Evolutionary conservation across 2,329 filamentous ascomycete genomes (phyloP), one percentile per base, ranked within the genome.

Genomic region (Fragosphaeria purpurea): DNA sequence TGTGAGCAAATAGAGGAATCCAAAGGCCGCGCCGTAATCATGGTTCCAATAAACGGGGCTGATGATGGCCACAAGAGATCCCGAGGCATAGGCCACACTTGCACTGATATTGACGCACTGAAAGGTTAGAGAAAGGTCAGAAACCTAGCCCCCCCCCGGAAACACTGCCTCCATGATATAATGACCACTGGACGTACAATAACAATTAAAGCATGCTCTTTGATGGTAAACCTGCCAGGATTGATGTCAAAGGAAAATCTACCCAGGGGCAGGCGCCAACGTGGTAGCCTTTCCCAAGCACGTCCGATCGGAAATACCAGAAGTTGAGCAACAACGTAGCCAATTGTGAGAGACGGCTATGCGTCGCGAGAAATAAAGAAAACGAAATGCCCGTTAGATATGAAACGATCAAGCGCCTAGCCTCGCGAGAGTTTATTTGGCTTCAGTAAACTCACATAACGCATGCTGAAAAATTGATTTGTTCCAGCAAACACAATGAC

Each of bases 131-230:
- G 46, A 10, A 9, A 32, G n/a, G 33, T 38, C 12, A 46, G 13
- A 31, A 44, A 33, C 11, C 13, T 30, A 31, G 12, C 11, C 8
- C 30, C 8, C 9, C 6, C 9, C 7, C 34, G 11, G 35, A 33
- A 22, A 22, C 22, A 22, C 22, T 22, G 22, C 22, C 22, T 22
- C 22, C 3, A 22, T 22, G 22, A 22, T 22, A 22, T 22, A 22
- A 22, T 22, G 22, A 22, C 22, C 11, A 46, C 30, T 46, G 9
- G n/a, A 41, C 38, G 22, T 40, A 47, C 45, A 61, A 79, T 77
- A 35, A 73, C 71, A 53, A 80, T 74, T 48, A 80, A 62, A 66
- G 77, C 71, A 58, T 81, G 77, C 60, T 81, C 78, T 62, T 81
- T 82, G 58, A 74, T 74, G 46, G 74, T 74, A 59, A 81, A 81